These are phyloP conservation scores for Mortierella claussenii DNA, from an alignment of 192 early-diverging fungal genomes.

Conservation along the genomic window DNA sequence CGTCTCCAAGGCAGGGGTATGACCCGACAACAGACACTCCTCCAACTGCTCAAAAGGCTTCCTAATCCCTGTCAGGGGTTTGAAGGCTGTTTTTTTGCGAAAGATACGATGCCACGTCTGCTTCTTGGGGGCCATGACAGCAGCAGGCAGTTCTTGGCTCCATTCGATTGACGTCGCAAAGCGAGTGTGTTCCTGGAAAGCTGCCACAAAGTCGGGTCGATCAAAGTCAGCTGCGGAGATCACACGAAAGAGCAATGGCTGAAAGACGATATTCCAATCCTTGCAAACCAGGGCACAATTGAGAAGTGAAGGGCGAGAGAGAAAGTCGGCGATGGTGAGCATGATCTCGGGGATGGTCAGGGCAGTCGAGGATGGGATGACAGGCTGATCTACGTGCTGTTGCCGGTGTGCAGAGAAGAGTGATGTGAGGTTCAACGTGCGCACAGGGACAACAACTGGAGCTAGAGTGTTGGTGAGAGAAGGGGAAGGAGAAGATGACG, in stretches of 20 bases:
- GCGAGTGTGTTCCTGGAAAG: constrained; percentile 22
- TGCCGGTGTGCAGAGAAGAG: not conserved
- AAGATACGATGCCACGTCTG: constrained; percentile 28
- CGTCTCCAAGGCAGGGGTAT: constrained; percentile 11
- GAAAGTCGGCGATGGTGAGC: constrained; percentile 19
- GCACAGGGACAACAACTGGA: not conserved
- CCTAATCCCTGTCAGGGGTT: not conserved
- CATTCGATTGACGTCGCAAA: constrained; percentile 39
- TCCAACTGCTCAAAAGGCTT: constrained; percentile 35
- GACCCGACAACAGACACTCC: constrained; percentile 3
- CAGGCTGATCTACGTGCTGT: not conserved
- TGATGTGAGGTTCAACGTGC: not conserved
- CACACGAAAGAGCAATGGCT: constrained; percentile 34
- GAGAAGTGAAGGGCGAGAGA: constrained; percentile 19
- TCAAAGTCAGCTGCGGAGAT: constrained; percentile 30
- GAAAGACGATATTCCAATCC: constrained; percentile 36
- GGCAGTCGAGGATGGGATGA: not conserved
- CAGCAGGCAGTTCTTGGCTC: constrained; percentile 26
- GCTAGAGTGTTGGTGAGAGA: not conserved
- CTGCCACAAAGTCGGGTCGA: constrained; percentile 11
- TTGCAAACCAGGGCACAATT: constrained; percentile 25
- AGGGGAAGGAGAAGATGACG: constrained; percentile 4
- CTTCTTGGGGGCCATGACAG: constrained; percentile 11
- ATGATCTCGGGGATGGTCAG: constrained; percentile 37
- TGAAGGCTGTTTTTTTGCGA: constrained; percentile 1